Evolutionary conservation across 768 basidiomycete genomes (phyloP), one percentile per base, ranked within the genome.

Genomic region (Phylloporus sp.): DNA sequence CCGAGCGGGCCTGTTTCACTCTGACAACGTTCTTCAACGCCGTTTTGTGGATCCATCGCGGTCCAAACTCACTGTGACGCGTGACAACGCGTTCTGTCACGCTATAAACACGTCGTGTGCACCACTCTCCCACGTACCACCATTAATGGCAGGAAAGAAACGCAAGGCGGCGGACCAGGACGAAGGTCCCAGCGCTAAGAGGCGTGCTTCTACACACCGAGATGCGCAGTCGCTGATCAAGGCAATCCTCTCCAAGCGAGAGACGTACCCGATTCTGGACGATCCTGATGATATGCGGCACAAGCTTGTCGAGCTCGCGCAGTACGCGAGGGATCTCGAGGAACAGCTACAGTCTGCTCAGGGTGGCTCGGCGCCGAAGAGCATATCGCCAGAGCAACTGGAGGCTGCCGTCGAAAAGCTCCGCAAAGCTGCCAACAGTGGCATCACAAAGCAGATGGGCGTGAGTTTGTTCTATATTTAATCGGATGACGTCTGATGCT

Each of bases 391-490:
- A 6, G 67, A 70, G 32, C 68, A 79, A 47, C 50, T 80, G 26
- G 61, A 68, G n/a, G 68, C 47, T 0, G 76, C 74, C 4, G 75
- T 74, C 0, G 73, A 72, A 55, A 80, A 77, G 54, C 63, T 81
- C 16, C 58, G 71, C 23, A 72, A 69, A 52, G 75, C 75, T 40
- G 73, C 70, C 22, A 67, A 70, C 22, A 78, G 76, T 57, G 78
- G 78, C 0, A 81, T 82, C 47, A 72, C 57, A 56, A 78, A 80
- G 53, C 76, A 80, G 65, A 77, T 81, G 77, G 61, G 54, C 12
- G 73, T 74, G 47, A 42, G 50, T 50, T 15, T 4, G 24, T 18
- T 35, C 16, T 8, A 13, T 35, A 10, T 52, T 38, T 27, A 15
- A 20, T 4, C 5, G 26, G 4, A 44, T 40, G 43, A 22, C 7